phyloP scores from a whole-genome alignment of 2,329 filamentous ascomycete genomes.

The Pestalotiopsis sp. region DNA sequence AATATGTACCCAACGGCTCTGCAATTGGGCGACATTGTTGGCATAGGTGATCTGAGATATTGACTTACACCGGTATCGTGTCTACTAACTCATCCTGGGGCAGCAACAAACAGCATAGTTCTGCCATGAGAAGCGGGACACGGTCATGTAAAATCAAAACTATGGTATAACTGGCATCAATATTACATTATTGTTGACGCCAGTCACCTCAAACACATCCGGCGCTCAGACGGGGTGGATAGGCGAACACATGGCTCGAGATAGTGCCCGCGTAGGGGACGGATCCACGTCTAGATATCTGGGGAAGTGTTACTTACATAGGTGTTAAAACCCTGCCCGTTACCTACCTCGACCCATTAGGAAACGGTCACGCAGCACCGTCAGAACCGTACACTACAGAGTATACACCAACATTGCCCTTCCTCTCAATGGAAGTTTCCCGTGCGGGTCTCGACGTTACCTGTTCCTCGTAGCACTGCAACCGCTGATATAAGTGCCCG shows the following conservation, averaged over 20 bases:
- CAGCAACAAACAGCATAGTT: too few relatives aligned
- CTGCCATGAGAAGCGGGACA: too few relatives aligned
- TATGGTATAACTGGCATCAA: background rate
- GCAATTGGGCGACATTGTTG: too few relatives aligned
- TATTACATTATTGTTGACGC: background rate
- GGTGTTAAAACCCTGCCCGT: background rate
- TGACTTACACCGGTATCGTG: too few relatives aligned
- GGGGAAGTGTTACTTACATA: background rate
- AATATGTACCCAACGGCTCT: too few relatives aligned
- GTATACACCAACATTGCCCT: background rate
- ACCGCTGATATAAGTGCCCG: background rate
- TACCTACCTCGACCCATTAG: background rate
- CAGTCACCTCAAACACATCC: background rate
- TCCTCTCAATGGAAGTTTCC: background rate
- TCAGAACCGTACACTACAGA: background rate
- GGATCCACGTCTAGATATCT: background rate
- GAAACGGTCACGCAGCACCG: background rate
- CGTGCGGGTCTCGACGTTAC: background rate
- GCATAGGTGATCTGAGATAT: too few relatives aligned
- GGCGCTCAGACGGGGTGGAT: background rate
- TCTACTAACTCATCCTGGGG: too few relatives aligned
- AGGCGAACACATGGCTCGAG: background rate
- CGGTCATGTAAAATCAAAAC: too few relatives aligned
- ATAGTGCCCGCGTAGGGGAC: background rate
- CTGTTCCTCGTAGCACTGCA: background rate